Conservation (phyloP, 2,329 filamentous ascomycete species). For the Paecilomyces sp. region DNA sequence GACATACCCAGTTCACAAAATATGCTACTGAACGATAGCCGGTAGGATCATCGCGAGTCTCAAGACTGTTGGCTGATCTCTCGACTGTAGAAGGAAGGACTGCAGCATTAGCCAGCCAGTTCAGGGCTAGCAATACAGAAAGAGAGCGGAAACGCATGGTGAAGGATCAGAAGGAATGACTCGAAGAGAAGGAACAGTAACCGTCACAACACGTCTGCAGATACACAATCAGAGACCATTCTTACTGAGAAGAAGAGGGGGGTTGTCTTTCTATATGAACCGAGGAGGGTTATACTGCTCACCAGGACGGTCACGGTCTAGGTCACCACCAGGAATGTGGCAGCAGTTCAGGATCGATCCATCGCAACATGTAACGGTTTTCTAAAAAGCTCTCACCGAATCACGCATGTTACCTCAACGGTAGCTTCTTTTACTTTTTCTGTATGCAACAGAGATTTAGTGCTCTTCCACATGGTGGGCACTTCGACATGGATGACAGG, state of each 20-base stretch:
- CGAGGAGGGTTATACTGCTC: background rate
- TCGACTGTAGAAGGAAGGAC: background rate
- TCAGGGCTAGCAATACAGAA: background rate
- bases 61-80: background rate
- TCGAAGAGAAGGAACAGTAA: background rate
- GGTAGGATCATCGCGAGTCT: background rate
- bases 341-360: background rate
- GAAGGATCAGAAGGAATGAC: background rate
- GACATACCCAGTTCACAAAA: slow-evolving; percentile 39
- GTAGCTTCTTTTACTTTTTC: background rate
- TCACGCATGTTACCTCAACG: background rate
- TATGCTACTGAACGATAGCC: slow-evolving; percentile 34
- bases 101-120: slow-evolving; percentile 1
- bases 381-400: background rate
- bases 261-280: background rate
- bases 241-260: background rate
- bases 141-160: background rate
- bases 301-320: background rate
- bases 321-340: background rate
- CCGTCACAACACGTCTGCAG: background rate
- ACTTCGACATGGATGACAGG: background rate
- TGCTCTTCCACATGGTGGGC: background rate
- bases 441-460: background rate
- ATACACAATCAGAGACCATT: background rate
- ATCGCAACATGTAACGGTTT: background rate